Base-by-base conservation (phyloP, 345 rosid genomes). In the Turritis glabra region DNA sequence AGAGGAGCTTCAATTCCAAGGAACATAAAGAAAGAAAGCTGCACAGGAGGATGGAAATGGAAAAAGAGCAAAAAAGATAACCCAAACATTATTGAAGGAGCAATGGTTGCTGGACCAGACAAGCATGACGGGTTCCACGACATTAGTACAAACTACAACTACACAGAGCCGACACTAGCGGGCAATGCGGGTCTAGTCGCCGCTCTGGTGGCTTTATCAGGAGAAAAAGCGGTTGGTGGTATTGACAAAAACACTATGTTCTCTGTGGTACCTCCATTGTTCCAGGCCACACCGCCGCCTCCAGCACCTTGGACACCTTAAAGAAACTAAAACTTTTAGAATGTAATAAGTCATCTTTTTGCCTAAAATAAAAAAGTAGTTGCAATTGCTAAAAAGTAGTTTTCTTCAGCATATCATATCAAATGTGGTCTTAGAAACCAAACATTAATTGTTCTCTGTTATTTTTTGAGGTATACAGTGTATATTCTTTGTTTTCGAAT, bases 91-190 rank as follows among this genome's bases (percentile, higher is more conserved):
- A n/a, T 92, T 15, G 81, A 84, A 4, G 99, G 99, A 67, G 99
- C 99, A 59, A 90, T 95, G 99, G 97, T 95, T 81, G 97, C 97
- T 41, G 97, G 99, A 29, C 99, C 99, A 5, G 97, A 89, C 78
- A 85, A 81, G 85, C 86, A 76, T 1, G 97, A 92, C 2, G 97
- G 93, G 18, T 90, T 93, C 79, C 90, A 55, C 5, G 99, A 92
- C 21, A 83, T 89, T 52, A 96, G 97, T 6, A 66, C 88, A n/a
- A 86, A 95, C 80, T 89, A 90, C 80, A 92, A 95, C 81, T 95
- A 95, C 80, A 92, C 97, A 3, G 97, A 92, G 64, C 99, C 97
- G 27, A 95, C 91, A 22, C 77, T 95, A 35, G 89, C 92, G 0
- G 92, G 97, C 17, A 95, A 95, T 59, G 97, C 97, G 0, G 99